These are phyloP conservation scores for Saccharomyces hybrid DNA, from an alignment of 1,139 yeast genomes.

Conservation along the genomic window DNA sequence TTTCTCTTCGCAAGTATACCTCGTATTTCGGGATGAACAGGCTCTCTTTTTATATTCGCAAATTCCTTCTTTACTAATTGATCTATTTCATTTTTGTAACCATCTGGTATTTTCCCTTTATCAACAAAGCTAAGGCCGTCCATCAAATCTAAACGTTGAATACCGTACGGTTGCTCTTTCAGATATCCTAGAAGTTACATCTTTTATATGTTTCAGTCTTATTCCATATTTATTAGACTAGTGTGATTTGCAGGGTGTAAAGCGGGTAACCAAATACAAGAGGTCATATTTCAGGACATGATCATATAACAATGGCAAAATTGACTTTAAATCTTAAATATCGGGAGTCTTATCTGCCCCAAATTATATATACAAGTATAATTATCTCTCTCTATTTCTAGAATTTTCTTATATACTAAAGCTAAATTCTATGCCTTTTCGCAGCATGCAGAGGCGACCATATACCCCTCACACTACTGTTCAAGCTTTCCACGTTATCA, in stretches of 20 bases:
- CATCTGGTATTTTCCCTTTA: background rate
- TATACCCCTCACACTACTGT: constrained; percentile 86
- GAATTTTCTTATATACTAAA: background rate
- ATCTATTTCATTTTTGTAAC: constrained; percentile 1
- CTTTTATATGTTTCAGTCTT: background rate
- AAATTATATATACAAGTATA: background rate
- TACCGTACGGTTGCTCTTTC: background rate
- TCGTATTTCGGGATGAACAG: constrained; percentile 16
- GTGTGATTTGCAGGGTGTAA: background rate
- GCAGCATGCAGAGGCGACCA: constrained; percentile 95
- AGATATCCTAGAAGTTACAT: background rate
- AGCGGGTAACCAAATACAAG: background rate
- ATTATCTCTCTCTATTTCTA: background rate
- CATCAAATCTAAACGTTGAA: background rate
- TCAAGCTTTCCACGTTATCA: constrained; percentile 70
- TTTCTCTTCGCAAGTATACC: constrained; percentile 1
- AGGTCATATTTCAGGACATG: too few species aligned
- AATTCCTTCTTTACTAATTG: constrained; percentile 14
- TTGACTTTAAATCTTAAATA: background rate
- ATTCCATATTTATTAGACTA: background rate
- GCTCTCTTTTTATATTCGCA: constrained; percentile 1
- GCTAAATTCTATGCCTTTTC: constrained; percentile 57
- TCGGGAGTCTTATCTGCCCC: background rate
- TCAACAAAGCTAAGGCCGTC: background rate
- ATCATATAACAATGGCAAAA: background rate